Evolutionary conservation across 345 rosid genomes (phyloP).

Genomic region (Microcos paniculata): DNA sequence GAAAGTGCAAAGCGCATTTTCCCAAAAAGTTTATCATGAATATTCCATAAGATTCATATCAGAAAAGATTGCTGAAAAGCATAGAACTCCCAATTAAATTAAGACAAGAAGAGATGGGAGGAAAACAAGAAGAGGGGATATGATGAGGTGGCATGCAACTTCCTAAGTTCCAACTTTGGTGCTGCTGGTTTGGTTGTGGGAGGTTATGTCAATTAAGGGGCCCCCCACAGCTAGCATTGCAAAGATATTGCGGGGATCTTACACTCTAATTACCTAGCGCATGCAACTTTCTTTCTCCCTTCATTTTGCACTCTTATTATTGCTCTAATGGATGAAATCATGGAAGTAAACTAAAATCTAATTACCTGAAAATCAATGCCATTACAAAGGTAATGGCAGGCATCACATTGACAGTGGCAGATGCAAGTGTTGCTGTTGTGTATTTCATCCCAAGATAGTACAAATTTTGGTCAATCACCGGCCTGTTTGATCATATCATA

Average conservation of each 20-base stretch:
- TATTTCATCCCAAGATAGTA: slow-evolving; percentile 86
- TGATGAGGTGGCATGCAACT: neutral
- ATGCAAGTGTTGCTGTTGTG: slow-evolving; percentile 88
- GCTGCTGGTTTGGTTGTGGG: neutral
- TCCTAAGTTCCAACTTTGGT: neutral
- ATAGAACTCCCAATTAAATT: neutral
- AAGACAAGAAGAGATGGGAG: neutral
- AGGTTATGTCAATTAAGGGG: neutral
- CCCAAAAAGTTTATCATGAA: neutral
- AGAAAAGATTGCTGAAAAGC: neutral
- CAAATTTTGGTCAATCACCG: slow-evolving; percentile 90
- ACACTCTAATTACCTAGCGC: neutral
- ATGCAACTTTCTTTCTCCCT: neutral
- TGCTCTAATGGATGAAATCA: neutral
- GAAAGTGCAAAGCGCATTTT: neutral
- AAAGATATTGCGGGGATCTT: neutral
- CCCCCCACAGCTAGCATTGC: neutral
- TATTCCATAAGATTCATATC: slow-evolving; percentile 24
- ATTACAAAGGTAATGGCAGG: slow-evolving; percentile 81
- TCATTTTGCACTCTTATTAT: slow-evolving; percentile 1
- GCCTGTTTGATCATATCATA: slow-evolving; percentile 43
- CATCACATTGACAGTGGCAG: slow-evolving; percentile 65
- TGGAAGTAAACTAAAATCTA: neutral
- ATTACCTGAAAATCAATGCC: slow-evolving; percentile 81
- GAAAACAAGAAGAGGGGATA: neutral